Evolutionary conservation across 371 early-diverging fungal genomes (phyloP), one percentile per base, ranked within the genome.

Genomic region (Gilbertella persicaria): DNA sequence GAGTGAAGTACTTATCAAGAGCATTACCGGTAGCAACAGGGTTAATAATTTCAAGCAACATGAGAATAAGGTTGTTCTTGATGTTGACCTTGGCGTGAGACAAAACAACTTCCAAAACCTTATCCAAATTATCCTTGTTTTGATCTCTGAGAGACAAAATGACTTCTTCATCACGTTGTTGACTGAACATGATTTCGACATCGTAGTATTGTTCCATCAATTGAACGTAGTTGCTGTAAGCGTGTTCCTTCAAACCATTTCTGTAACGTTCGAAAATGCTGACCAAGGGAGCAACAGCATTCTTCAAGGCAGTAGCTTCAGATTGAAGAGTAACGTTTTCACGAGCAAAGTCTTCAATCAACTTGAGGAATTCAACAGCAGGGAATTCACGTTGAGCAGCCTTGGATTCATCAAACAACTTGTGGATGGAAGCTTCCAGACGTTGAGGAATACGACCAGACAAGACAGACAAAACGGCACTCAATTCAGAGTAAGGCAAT

Each of bases 401-500:
- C 20, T 56, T 58, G 5, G 76, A 65, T 26, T 79, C 67, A 9
- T 75, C 69, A 25, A 71, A 45, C 23, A 75, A 45, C 17, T 68
- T 58, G 30, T 83, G 75, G 39, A 93, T 64, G 12, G 80, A 66
- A 2, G 66, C 25, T 25, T 89, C 87, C 50, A 97, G 74, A 40
- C 84, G 80, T 53, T 81, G 67, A 33, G 97, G 97, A 55, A 98
- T 86, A 60, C 98, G 91, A 55, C 95, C 91, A 50, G 88, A 77
- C 30, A 98, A 68, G 5, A 90, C 79, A 26, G 96, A 92, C 44
- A 97, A 80, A 29, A 90, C 82, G 56, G 92, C 82, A 50, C 73
- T 78, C 66, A 92, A 72, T 71, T 95, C 95, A 38, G 85, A 78
- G 80, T 87, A 91, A 20, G 98, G 98, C 36, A 98, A 83, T 45